phyloP scores from a whole-genome alignment of 768 basidiomycete species.

The Porphyrellus cyaneotinctus region DNA sequence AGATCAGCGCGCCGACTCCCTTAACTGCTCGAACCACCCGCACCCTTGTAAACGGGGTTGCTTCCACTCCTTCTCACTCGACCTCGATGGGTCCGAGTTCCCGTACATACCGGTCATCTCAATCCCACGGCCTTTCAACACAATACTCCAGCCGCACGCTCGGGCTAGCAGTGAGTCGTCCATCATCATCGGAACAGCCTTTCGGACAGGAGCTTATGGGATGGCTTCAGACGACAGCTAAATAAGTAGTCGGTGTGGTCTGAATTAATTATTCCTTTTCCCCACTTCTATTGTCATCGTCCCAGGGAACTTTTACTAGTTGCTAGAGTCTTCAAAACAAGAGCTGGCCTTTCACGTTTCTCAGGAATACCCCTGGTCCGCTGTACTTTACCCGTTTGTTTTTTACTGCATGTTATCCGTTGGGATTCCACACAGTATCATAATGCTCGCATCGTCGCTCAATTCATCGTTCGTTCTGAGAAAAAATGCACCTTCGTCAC shows the following conservation, averaged over 20 bases:
- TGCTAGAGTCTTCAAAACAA: conserved; percentile 28
- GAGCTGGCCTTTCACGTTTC: conserved; percentile 35
- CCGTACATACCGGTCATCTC: conserved; percentile 64
- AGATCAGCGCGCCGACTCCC: conserved; percentile 86
- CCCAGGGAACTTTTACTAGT: conserved; percentile 21
- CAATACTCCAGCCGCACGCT: conserved; percentile 74
- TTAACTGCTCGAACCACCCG: conserved; percentile 73
- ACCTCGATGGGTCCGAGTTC: conserved; percentile 58
- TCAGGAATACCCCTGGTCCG: conserved; percentile 37
- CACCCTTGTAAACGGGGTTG: conserved; percentile 44
- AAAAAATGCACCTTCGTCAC: not conserved
- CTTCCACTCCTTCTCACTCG: conserved; percentile 58
- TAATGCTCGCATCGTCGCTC: conserved; percentile 34
- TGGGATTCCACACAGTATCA: conserved; percentile 33
- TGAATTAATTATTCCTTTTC: conserved; percentile 9
- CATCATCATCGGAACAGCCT: conserved; percentile 33
- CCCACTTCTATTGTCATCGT: not conserved
- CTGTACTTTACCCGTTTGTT: conserved; percentile 40
- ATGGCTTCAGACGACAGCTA: conserved; percentile 36
- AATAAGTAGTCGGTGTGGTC: conserved; percentile 19
- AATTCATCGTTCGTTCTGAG: not conserved
- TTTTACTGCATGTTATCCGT: conserved; percentile 36
- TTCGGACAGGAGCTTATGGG: conserved; percentile 36
- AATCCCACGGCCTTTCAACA: conserved; percentile 64
- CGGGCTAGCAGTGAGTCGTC: conserved; percentile 60